phyloP scores from a whole-genome alignment of 2,329 filamentous ascomycete genomes.

The Diaporthe sp. region DNA sequence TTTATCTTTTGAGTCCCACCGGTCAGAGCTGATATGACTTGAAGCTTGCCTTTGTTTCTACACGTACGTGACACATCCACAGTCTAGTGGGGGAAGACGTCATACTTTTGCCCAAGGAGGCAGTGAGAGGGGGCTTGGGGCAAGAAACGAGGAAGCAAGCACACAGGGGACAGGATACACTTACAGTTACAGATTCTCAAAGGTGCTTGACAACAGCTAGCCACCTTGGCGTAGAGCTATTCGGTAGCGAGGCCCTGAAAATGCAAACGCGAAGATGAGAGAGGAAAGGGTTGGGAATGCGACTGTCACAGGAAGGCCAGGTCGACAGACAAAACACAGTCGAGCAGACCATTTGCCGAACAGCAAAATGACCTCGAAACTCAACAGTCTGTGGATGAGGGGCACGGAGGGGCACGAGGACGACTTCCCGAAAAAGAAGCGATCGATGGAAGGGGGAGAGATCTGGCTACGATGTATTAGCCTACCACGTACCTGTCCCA shows the following conservation, averaged over 20 bases:
- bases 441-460: constrained; percentile 3
- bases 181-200: not conserved
- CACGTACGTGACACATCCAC: constrained; percentile 21
- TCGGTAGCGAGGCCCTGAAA: not conserved
- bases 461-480: not conserved
- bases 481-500: not conserved
- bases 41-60: constrained; percentile 12
- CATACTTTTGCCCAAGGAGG: constrained; percentile 18
- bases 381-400: not conserved
- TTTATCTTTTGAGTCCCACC: constrained; percentile 7
- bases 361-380: not conserved
- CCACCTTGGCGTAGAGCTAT: not conserved
- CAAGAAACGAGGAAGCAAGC: not conserved
- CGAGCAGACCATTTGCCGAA: not conserved
- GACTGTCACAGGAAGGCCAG: not conserved
- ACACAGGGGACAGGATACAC: not conserved
- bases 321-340: not conserved
- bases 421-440: constrained; percentile 27
- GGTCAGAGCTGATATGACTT: constrained; percentile 24
- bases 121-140: constrained; percentile 12
- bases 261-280: not conserved
- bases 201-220: not conserved
- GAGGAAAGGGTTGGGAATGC: not conserved
- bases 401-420: constrained; percentile 35
- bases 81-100: constrained; percentile 27